Percentiles rank a stretch among this genome's conserved stretches.
phyloP scores from a whole-genome alignment of 1,284 basidiomycete species.

The Thelephora terrestris region DNA sequence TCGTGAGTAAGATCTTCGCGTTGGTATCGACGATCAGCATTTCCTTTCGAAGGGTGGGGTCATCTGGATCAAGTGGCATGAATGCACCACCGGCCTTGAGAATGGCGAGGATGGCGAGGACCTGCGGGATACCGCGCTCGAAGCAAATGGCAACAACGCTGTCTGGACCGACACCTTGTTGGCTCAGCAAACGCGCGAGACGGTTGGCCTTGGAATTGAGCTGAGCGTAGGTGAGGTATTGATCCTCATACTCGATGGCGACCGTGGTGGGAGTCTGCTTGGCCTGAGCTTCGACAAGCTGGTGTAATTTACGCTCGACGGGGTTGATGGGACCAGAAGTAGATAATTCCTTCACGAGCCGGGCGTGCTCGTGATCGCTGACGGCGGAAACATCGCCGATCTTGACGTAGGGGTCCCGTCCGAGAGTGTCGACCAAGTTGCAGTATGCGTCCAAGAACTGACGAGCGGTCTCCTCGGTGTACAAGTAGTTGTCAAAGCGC shows the following conservation, averaged over 20 bases:
- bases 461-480: slow-evolving; percentile 18
- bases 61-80: slow-evolving; percentile 22
- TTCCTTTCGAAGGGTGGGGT: slow-evolving; percentile 21
- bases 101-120: slow-evolving; percentile 22
- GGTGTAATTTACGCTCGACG: slow-evolving; percentile 16
- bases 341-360: slow-evolving; percentile 18
- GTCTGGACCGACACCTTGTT: slow-evolving; percentile 16
- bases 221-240: slow-evolving; percentile 18
- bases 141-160: slow-evolving; percentile 22
- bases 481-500: slow-evolving; percentile 20
- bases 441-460: slow-evolving; percentile 20
- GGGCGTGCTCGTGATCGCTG: slow-evolving; percentile 14
- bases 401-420: slow-evolving; percentile 11
- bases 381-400: slow-evolving; percentile 19
- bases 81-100: slow-evolving; percentile 24
- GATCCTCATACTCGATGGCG: slow-evolving; percentile 18
- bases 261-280: slow-evolving; percentile 13
- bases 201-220: slow-evolving; percentile 18
- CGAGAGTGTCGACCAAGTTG: slow-evolving; percentile 18
- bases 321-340: slow-evolving; percentile 9
- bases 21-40: slow-evolving; percentile 20
- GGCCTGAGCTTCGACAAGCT: slow-evolving; percentile 16
- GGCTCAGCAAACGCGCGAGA: slow-evolving; percentile 17
- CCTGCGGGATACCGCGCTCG: slow-evolving; percentile 19
- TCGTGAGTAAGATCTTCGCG: slow-evolving; percentile 19